Evolutionary conservation across 495 filamentous ascomycete species (phyloP).

Genomic region (Sordaria brevicollis): DNA sequence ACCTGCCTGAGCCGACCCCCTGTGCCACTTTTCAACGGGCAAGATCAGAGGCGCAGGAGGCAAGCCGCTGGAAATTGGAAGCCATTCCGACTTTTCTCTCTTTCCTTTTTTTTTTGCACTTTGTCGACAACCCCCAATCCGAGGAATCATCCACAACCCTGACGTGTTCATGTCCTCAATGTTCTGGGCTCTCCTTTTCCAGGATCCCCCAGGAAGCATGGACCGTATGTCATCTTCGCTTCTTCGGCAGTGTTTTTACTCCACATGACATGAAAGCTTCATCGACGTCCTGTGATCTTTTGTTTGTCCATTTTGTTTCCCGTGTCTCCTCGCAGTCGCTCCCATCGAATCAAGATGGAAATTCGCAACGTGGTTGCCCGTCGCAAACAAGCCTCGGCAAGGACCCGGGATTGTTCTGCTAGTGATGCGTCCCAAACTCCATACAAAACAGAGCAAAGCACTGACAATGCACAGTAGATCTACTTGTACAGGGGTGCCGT

Average conservation of each 20-base stretch:
- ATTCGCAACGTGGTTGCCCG: too few relatives aligned
- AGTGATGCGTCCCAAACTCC: not conserved
- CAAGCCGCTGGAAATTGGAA: not conserved
- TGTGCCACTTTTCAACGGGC: not conserved
- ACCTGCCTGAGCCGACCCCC: not conserved
- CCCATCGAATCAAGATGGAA: not conserved
- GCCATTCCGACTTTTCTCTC: not conserved
- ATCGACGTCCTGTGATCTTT: not conserved
- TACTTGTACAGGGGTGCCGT: not conserved
- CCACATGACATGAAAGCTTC: not conserved
- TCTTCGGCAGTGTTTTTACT: not conserved
- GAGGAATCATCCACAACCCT: not conserved
- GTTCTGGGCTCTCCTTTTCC: not conserved
- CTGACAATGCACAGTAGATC: not conserved
- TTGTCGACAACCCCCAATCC: not conserved
- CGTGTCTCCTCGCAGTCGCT: not conserved
- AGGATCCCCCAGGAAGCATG: not conserved
- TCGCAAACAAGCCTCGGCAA: not conserved
- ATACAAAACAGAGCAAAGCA: not conserved
- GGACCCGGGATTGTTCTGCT: not conserved
- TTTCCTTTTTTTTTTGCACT: too few relatives aligned
- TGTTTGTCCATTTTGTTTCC: not conserved
- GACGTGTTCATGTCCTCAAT: not conserved
- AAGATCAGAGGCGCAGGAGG: not conserved
- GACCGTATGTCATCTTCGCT: not conserved